Evolutionary conservation across 2,329 filamentous ascomycete genomes (phyloP).

Genomic region (Graphilbum sp.): DNA sequence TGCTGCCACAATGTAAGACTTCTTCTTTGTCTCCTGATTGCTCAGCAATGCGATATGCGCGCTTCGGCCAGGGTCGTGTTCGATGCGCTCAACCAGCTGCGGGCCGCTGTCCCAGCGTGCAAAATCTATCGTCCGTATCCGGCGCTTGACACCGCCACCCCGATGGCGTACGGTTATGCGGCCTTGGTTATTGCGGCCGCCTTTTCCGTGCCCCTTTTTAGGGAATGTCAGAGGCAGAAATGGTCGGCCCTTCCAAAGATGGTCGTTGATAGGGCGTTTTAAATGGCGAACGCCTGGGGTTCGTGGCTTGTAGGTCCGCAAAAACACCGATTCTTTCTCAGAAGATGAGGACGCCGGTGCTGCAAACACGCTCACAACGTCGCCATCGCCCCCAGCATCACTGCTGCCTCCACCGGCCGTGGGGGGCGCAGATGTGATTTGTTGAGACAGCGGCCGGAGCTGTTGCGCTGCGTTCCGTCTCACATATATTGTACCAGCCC

Average conservation of each 20-base stretch:
- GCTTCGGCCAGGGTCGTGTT: slow-evolving; percentile 86
- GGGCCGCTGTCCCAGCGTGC: slow-evolving; percentile 60
- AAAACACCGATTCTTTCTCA: slow-evolving; percentile 23
- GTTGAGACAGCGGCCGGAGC: not conserved
- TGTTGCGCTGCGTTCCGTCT: too few species aligned
- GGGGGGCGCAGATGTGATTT: too few species aligned
- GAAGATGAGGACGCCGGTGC: not conserved
- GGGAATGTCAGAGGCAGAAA: slow-evolving; percentile 70
- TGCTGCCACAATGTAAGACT: slow-evolving; percentile 88
- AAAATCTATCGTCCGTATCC: slow-evolving; percentile 88
- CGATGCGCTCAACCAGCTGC: slow-evolving; percentile 82
- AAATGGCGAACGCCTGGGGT: slow-evolving; percentile 89
- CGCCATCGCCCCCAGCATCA: not conserved
- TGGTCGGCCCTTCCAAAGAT: slow-evolving; percentile 88
- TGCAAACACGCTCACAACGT: not conserved
- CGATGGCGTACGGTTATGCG: slow-evolving; percentile 78
- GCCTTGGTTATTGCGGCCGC: slow-evolving; percentile 79
- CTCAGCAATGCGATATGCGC: slow-evolving; percentile 84
- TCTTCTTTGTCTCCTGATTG: slow-evolving; percentile 52
- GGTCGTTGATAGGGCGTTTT: slow-evolving; percentile 83
- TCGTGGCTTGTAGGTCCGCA: slow-evolving; percentile 84
- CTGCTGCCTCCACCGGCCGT: not conserved
- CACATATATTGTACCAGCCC: too few species aligned
- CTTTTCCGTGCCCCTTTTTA: slow-evolving; percentile 85
- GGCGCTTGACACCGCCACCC: slow-evolving; percentile 80